Conservation (phyloP, 202 grass and related monocot genomes). For the Schoenoplectus triqueter region DNA sequence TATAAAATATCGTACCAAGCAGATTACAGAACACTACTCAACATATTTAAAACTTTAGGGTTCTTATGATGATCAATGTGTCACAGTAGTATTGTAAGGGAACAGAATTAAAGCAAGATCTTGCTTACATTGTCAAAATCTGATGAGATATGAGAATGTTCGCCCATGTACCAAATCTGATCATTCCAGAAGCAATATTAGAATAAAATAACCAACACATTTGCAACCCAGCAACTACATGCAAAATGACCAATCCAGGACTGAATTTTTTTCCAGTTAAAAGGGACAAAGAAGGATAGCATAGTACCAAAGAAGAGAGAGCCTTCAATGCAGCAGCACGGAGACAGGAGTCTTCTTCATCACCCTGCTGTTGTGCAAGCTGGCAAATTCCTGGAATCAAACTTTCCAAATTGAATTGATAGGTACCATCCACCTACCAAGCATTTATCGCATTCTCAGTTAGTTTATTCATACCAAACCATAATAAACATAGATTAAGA, state of each 20-base stretch:
- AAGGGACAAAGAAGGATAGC: conserved; percentile 18
- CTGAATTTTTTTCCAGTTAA: conserved; percentile 34
- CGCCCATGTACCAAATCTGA: conserved; percentile 99
- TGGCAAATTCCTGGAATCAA: conserved; percentile 86
- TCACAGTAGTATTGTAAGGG: not conserved
- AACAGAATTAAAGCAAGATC: conserved; percentile 18
- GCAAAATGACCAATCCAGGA: not conserved
- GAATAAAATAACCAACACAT: conserved; percentile 9
- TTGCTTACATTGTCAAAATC: conserved; percentile 93
- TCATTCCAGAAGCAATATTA: conserved; percentile 37
- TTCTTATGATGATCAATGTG: not conserved
- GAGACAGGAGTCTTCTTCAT: conserved; percentile 59
- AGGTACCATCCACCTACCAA: conserved; percentile 90
- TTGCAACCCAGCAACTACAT: not conserved
- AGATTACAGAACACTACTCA: too few species aligned
- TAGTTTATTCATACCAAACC: conserved; percentile 2
- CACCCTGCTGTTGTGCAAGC: conserved; percentile 82
- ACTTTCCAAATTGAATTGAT: conserved; percentile 93
- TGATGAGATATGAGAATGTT: conserved; percentile 92
- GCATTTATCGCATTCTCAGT: conserved; percentile 32
- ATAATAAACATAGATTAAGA: conserved; percentile 31
- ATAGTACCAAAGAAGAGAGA: conserved; percentile 84
- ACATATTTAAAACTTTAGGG: too few species aligned
- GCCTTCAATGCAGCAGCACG: conserved; percentile 72
- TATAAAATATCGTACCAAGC: not conserved